phyloP scores from a whole-genome alignment of 78 protist species.

The Cavenderia fasciculata region DNA sequence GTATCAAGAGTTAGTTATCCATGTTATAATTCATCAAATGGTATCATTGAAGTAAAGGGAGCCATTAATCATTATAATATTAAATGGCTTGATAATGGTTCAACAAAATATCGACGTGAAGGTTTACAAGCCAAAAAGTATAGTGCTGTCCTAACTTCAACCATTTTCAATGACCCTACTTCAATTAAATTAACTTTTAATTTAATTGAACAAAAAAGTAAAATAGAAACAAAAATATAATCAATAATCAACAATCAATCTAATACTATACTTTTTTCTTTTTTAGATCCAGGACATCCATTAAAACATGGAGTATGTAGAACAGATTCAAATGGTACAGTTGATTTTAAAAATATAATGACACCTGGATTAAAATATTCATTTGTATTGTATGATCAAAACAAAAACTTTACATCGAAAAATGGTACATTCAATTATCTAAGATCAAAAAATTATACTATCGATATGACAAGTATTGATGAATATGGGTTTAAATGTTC shows the following conservation, averaged over 20 bases:
- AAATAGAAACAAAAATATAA: neutral
- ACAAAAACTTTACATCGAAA: neutral
- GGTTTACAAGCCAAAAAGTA: neutral
- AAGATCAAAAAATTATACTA: neutral
- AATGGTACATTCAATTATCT: neutral
- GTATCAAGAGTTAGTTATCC: conserved; percentile 17
- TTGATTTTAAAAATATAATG: neutral
- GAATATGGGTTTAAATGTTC: conserved; percentile 2
- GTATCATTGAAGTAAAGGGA: conserved; percentile 16
- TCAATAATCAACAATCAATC: neutral
- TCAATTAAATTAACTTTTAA: neutral
- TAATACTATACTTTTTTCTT: neutral
- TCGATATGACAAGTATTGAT: conserved; percentile 15
- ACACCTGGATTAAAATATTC: conserved; percentile 18
- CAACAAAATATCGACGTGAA: too few species aligned
- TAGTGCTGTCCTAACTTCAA: neutral
- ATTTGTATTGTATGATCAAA: neutral
- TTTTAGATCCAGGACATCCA: conserved; percentile 4
- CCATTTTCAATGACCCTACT: neutral
- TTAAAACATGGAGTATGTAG: neutral
- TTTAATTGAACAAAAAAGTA: neutral
- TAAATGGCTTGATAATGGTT: conserved; percentile 25
- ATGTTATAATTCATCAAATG: conserved; percentile 35
- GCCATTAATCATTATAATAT: neutral
- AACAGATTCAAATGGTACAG: conserved; percentile 12